A percentile compares a stretch with the other conserved stretches of the same genome.
These are phyloP conservation scores for Limonium bicolor DNA, from an alignment of 148 eudicot genomes.

Conservation along the genomic window DNA sequence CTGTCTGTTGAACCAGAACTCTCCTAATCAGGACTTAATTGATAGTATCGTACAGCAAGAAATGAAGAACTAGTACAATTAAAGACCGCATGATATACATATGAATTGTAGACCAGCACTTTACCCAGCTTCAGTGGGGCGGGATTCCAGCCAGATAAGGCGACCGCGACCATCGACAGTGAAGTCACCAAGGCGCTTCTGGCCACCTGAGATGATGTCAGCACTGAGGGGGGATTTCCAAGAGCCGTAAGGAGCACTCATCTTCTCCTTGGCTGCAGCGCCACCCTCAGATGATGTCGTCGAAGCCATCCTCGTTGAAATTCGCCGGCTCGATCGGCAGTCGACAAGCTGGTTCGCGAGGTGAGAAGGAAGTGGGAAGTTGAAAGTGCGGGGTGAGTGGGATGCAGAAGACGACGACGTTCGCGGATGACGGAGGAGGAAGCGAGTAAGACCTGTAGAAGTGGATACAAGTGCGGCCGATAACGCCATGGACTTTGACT, in stretches of 20 bases:
- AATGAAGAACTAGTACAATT: too few species aligned
- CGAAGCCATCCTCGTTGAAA: constrained; percentile 10
- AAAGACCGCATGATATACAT: too few species aligned
- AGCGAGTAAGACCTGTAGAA: constrained; percentile 3
- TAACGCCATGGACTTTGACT: too few species aligned
- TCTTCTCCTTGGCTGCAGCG: constrained; percentile 8
- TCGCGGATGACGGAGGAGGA: background rate
- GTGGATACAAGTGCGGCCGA: too few species aligned
- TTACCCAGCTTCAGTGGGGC: constrained; percentile 82
- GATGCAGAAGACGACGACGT: background rate
- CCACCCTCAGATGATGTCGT: background rate
- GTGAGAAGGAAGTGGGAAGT: background rate
- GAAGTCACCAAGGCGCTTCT: constrained; percentile 63
- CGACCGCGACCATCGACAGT: constrained; percentile 55
- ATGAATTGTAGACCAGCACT: background rate
- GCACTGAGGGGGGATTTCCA: constrained; percentile 94
- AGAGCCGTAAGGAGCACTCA: constrained; percentile 66
- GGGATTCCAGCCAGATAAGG: constrained; percentile 72
- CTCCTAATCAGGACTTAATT: background rate
- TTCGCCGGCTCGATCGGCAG: background rate
- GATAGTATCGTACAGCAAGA: too few species aligned
- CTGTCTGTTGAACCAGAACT: background rate
- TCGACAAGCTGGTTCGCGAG: constrained; percentile 2
- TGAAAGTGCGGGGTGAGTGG: background rate
- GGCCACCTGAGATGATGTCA: constrained; percentile 56